Evolutionary conservation across 805 yeast species (phyloP).

Genomic region (Kluyveromyces starmeri): DNA sequence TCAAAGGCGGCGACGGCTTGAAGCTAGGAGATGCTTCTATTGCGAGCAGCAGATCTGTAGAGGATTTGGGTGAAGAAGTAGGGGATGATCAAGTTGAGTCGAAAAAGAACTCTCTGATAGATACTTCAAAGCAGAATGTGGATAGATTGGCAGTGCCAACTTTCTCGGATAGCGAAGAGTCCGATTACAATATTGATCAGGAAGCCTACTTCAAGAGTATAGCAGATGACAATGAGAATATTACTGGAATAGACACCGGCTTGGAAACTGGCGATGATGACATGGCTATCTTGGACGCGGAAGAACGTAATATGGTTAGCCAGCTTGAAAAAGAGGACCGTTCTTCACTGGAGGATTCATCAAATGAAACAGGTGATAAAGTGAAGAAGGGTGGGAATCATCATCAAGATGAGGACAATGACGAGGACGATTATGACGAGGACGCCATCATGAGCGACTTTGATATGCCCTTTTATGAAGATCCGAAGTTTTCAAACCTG

Average conservation of each 20-base stretch:
- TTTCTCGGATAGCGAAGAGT: slow-evolving; percentile 28
- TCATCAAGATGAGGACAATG: slow-evolving; percentile 23
- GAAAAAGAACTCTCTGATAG: neutral
- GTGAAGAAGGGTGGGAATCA: slow-evolving; percentile 14
- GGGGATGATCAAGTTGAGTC: slow-evolving; percentile 12
- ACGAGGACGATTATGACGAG: slow-evolving; percentile 26
- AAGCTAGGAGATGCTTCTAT: slow-evolving; percentile 31
- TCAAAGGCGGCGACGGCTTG: slow-evolving; percentile 21
- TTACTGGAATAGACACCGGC: slow-evolving; percentile 27
- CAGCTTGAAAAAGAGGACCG: slow-evolving; percentile 27
- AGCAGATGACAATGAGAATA: slow-evolving; percentile 25
- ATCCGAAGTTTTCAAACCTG: slow-evolving; percentile 29
- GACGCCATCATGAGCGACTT: slow-evolving; percentile 29
- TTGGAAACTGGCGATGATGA: slow-evolving; percentile 28
- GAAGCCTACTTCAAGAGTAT: slow-evolving; percentile 25
- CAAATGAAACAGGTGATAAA: slow-evolving; percentile 12
- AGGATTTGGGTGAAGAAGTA: slow-evolving; percentile 19
- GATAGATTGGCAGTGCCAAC: slow-evolving; percentile 23
- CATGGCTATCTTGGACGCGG: slow-evolving; percentile 24
- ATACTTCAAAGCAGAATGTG: slow-evolving; percentile 9
- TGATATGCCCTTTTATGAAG: slow-evolving; percentile 35
- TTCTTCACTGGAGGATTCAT: slow-evolving; percentile 23
- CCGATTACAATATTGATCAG: slow-evolving; percentile 28
- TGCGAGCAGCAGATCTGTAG: slow-evolving; percentile 33
- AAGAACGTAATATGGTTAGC: slow-evolving; percentile 25